These are phyloP conservation scores for Phytophthora cactorum DNA, from an alignment of 352 stramenopile species.

Conservation along the genomic window DNA sequence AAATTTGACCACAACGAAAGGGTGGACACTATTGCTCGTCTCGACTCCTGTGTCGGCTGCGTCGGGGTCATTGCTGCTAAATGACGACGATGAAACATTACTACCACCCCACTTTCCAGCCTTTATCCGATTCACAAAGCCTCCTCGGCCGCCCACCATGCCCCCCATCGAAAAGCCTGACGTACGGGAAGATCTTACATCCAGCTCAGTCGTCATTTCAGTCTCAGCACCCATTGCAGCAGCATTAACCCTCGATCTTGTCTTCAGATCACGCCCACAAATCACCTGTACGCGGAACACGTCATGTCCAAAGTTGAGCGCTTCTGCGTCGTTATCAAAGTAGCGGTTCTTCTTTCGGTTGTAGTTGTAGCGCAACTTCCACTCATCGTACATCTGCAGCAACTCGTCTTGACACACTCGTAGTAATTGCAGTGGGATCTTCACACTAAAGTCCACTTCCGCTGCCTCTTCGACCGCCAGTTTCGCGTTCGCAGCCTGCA, in stretches of 20 bases:
- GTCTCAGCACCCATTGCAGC: slow-evolving; percentile 6
- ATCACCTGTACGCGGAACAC: slow-evolving; percentile 82
- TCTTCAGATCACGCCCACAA: slow-evolving; percentile 55
- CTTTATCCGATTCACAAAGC: slow-evolving; percentile 80
- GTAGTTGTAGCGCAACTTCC: slow-evolving; percentile 82
- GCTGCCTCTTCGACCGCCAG: slow-evolving; percentile 78
- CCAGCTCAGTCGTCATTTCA: slow-evolving; percentile 31
- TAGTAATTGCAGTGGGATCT: slow-evolving; percentile 81
- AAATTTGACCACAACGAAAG: slow-evolving; percentile 81
- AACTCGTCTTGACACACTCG: slow-evolving; percentile 76
- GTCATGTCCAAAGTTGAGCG: slow-evolving; percentile 80
- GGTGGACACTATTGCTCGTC: slow-evolving; percentile 40
- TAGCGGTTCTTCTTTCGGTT: slow-evolving; percentile 77
- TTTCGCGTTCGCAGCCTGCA: slow-evolving; percentile 59
- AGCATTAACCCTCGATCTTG: slow-evolving; percentile 15
- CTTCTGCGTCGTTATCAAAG: slow-evolving; percentile 82
- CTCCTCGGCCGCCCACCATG: slow-evolving; percentile 43
- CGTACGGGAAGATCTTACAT: slow-evolving; percentile 32
- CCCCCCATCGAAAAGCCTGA: slow-evolving; percentile 63
- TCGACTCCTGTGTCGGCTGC: slow-evolving; percentile 26
- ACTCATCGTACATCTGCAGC: slow-evolving; percentile 73
- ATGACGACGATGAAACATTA: slow-evolving; percentile 26
- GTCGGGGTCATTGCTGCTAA: slow-evolving; percentile 35
- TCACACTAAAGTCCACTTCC: slow-evolving; percentile 83
- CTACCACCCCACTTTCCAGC: slow-evolving; percentile 59